These are phyloP conservation scores for Xylariaceae sp. DNA, from an alignment of 2,329 filamentous ascomycete genomes.

Conservation along the genomic window DNA sequence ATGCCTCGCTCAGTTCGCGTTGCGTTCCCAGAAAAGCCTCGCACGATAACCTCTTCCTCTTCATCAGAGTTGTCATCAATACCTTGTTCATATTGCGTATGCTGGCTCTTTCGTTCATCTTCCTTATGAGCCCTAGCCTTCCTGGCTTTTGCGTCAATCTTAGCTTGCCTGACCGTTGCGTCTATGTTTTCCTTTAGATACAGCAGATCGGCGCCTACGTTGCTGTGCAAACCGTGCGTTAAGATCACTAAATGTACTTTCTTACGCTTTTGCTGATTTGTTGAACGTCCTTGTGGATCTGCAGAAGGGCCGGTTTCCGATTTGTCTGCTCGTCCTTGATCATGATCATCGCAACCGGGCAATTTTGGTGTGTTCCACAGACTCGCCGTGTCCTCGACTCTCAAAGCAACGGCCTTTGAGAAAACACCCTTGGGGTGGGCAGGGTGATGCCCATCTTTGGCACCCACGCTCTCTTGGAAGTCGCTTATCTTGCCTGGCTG, in stretches of 20 bases:
- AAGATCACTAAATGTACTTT: constrained; percentile 88
- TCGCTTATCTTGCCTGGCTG: constrained; percentile 74
- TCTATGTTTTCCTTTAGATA: constrained; percentile 98
- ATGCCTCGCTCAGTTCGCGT: constrained; percentile 92
- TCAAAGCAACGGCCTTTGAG: constrained; percentile 73
- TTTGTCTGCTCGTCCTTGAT: constrained; percentile 28
- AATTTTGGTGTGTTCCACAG: constrained; percentile 91
- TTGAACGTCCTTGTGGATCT: constrained; percentile 18
- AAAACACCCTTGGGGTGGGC: constrained; percentile 74
- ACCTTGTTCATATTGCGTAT: constrained; percentile 21
- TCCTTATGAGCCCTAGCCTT: constrained; percentile 41
- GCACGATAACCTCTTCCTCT: constrained; percentile 82
- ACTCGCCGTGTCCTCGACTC: constrained; percentile 82
- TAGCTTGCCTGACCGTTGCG: constrained; percentile 71
- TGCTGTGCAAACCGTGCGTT: constrained; percentile 94
- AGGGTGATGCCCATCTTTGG: constrained; percentile 57
- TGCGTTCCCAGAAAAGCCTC: constrained; percentile 86
- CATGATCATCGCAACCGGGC: constrained; percentile 59
- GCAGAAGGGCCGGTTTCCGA: constrained; percentile 19
- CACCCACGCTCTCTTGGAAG: constrained; percentile 62
- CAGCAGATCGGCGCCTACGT: constrained; percentile 92
- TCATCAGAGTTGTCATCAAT: constrained; percentile 50
- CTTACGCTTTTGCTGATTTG: constrained; percentile 55
- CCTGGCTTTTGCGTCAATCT: constrained; percentile 63
- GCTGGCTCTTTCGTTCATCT: background rate